Conservation (phyloP, 129 eudicot species). For the Apium graveolens region DNA sequence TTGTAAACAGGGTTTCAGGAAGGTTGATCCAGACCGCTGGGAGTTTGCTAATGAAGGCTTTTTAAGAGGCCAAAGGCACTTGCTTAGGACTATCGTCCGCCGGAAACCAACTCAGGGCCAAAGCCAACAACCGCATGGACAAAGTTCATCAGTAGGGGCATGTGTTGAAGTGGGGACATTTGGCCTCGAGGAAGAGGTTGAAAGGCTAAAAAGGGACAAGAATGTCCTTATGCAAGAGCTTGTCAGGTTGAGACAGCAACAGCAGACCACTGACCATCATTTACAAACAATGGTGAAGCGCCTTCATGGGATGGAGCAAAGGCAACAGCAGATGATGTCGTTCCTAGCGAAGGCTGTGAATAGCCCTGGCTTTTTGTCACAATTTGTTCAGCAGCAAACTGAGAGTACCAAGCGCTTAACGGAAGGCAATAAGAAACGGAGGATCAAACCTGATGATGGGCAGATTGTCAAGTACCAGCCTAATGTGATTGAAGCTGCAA, state of each 20-base stretch:
- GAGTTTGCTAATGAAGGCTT: conserved; percentile 16
- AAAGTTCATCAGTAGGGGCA: conserved; percentile 17
- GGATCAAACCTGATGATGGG: conserved; percentile 19
- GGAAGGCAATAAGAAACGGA: conserved; percentile 22
- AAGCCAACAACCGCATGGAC: conserved; percentile 20
- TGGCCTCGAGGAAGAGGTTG: conserved; percentile 28
- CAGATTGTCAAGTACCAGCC: conserved; percentile 28
- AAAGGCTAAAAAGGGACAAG: conserved; percentile 27
- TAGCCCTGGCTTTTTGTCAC: conserved; percentile 23
- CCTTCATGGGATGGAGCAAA: conserved; percentile 25
- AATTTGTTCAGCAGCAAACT: conserved; percentile 23
- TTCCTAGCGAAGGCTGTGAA: conserved; percentile 24
- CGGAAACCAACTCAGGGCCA: conserved; percentile 23
- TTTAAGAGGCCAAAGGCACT: conserved; percentile 23
- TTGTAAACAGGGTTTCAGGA: conserved; percentile 21
- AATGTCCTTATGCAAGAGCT: conserved; percentile 19
- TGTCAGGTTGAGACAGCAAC: conserved; percentile 24
- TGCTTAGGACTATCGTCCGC: conserved; percentile 19
- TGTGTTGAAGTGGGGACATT: conserved; percentile 19
- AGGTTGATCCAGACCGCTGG: conserved; percentile 31
- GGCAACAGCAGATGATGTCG: conserved; percentile 29
- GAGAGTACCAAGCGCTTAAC: conserved; percentile 17
- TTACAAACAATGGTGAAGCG: conserved; percentile 23
- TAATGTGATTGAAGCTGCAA: conserved; percentile 16
- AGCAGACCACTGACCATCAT: conserved; percentile 23